These are phyloP conservation scores for Scheffersomyces quercinus DNA, from an alignment of 1,139 yeast species.

Conservation along the genomic window DNA sequence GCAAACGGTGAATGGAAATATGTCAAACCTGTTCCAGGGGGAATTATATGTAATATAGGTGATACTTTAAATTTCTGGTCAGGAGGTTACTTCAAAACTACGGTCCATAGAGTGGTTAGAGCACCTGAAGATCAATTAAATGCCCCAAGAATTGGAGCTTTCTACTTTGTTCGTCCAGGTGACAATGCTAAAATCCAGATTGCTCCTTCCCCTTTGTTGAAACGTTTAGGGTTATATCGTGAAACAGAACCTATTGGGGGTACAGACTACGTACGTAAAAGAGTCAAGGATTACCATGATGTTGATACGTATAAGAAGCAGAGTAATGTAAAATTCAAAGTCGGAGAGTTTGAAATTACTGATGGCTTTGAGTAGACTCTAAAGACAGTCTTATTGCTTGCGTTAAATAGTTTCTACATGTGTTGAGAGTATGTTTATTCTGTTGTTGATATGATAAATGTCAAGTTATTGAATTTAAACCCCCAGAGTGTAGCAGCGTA, in stretches of 20 bases:
- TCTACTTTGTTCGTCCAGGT: conserved; percentile 37
- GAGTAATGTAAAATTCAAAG: conserved; percentile 23
- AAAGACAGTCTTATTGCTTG: background rate
- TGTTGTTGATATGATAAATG: too few species aligned
- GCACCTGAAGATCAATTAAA: conserved; percentile 32
- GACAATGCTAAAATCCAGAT: conserved; percentile 26
- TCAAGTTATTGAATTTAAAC: too few species aligned
- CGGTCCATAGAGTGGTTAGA: conserved; percentile 31
- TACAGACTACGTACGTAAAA: conserved; percentile 29
- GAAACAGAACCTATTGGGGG: conserved; percentile 24
- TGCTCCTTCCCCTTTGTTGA: conserved; percentile 32
- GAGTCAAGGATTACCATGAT: conserved; percentile 30
- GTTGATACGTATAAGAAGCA: conserved; percentile 21
- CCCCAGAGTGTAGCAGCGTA: too few species aligned
- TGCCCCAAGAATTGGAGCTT: conserved; percentile 31
- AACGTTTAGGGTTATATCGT: conserved; percentile 26
- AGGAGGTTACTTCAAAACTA: conserved; percentile 34
- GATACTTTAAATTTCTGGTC: conserved; percentile 34
- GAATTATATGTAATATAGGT: conserved; percentile 33
- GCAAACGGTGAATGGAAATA: conserved; percentile 29
- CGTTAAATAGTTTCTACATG: too few species aligned
- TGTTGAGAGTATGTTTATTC: too few species aligned
- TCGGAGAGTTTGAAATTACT: conserved; percentile 26
- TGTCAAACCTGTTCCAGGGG: conserved; percentile 28
- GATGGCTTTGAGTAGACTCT: conserved; percentile 24